phyloP scores from a whole-genome alignment of 352 stramenopile species.

The Phytophthora idaei region DNA sequence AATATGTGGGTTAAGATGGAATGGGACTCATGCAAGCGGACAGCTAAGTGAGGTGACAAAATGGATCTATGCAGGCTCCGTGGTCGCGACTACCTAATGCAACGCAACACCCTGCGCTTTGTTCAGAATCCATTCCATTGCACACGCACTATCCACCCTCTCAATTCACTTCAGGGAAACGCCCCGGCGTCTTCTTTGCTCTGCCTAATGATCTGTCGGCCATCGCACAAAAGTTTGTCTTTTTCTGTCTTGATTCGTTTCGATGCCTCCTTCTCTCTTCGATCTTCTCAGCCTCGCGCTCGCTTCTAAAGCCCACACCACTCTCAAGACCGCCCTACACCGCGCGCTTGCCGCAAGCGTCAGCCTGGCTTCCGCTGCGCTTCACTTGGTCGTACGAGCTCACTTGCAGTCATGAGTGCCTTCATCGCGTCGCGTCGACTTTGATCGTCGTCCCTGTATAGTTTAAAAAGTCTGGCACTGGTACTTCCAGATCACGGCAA shows the following conservation, averaged over 20 bases:
- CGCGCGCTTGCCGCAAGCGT: constrained; percentile 30
- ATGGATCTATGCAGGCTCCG: constrained; percentile 34
- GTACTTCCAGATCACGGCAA: constrained; percentile 90
- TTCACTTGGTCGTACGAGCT: constrained; percentile 22
- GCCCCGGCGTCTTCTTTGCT: constrained; percentile 23
- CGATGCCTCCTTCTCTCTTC: constrained; percentile 31
- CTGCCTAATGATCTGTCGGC: constrained; percentile 34
- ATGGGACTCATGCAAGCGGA: constrained; percentile 15
- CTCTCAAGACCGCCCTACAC: constrained; percentile 10
- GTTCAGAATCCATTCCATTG: constrained; percentile 46
- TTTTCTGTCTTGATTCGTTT: constrained; percentile 37
- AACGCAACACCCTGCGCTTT: constrained; percentile 24
- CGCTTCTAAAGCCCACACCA: constrained; percentile 19
- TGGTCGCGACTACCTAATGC: constrained; percentile 6
- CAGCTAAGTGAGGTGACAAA: constrained; percentile 13
- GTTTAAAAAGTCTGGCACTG: constrained; percentile 89
- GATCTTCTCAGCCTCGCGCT: constrained; percentile 28
- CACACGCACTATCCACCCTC: constrained; percentile 41
- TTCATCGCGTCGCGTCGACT: constrained; percentile 33
- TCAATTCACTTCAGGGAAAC: constrained; percentile 37
- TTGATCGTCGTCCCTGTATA: constrained; percentile 44
- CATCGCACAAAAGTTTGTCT: constrained; percentile 44
- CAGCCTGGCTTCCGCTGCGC: constrained; percentile 23
- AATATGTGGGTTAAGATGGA: neutral
- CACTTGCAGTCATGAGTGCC: constrained; percentile 11